Evolutionary conservation across 108 stramenopile species (phyloP).

Genomic region (Conticribra guillardii): DNA sequence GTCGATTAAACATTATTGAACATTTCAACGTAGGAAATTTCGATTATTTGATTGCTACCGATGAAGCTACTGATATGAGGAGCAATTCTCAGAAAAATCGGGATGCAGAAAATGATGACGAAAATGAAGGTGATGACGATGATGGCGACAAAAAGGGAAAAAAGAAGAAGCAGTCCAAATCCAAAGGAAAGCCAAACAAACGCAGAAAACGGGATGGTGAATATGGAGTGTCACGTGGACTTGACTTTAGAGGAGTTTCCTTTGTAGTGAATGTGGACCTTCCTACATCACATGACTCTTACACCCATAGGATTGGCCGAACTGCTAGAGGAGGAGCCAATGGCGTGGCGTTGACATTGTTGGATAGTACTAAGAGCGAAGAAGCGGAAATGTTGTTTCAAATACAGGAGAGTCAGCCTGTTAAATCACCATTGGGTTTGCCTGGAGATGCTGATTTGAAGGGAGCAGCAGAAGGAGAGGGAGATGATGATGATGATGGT

Average conservation of each 20-base stretch:
- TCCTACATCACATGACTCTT: conserved; percentile 86
- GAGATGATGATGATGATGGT: conserved; percentile 11
- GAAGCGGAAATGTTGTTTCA: conserved; percentile 60
- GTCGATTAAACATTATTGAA: conserved; percentile 94
- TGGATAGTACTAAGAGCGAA: conserved; percentile 58
- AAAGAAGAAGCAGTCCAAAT: conserved; percentile 22
- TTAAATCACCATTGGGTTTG: conserved; percentile 31
- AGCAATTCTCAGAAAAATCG: conserved; percentile 28
- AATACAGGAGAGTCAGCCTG: conserved; percentile 88
- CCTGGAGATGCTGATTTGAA: conserved; percentile 35
- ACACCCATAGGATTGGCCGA: conserved; percentile 98
- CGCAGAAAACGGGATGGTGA: conserved; percentile 70
- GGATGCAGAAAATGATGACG: conserved; percentile 38
- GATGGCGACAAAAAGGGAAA: conserved; percentile 50
- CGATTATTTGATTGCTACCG: conserved; percentile 98
- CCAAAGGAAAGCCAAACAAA: conserved; percentile 53
- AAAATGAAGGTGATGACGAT: conserved; percentile 37
- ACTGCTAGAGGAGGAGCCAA: conserved; percentile 96
- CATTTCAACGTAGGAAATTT: conserved; percentile 99
- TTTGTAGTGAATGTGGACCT: conserved; percentile 98
- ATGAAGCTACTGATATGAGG: conserved; percentile 75
- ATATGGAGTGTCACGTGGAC: conserved; percentile 94
- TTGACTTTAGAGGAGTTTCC: conserved; percentile 95
- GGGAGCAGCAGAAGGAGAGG: conserved; percentile 44
- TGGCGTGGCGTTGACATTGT: conserved; percentile 93